Percentiles rank a stretch among this genome's conserved stretches.
phyloP scores from a whole-genome alignment of 2,329 filamentous ascomycete species.

The Claviceps pusilla region DNA sequence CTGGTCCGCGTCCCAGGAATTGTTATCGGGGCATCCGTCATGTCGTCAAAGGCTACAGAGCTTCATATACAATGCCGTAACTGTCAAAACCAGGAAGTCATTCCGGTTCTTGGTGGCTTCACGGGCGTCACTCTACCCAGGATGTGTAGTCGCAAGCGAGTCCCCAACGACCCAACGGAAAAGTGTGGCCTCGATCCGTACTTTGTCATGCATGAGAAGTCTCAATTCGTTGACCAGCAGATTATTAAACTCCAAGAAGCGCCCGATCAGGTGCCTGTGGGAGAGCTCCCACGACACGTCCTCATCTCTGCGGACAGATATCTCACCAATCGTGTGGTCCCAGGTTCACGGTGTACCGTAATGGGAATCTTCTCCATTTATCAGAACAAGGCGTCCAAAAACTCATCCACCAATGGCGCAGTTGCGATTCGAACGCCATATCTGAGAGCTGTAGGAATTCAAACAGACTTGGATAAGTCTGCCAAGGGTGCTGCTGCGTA shows the following conservation, averaged over 20 bases:
- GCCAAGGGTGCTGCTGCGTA: conserved; percentile 73
- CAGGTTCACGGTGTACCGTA: conserved; percentile 82
- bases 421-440: conserved; percentile 95
- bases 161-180: conserved; percentile 50
- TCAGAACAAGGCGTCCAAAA: conserved; percentile 76
- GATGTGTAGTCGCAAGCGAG: conserved; percentile 50
- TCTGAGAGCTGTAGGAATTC: conserved; percentile 79
- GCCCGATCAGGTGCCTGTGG: conserved; percentile 91
- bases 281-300: conserved; percentile 87
- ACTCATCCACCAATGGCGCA: conserved; percentile 56
- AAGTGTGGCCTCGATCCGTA: conserved; percentile 90
- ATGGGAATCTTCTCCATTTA: conserved; percentile 99
- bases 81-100: conserved; percentile 56
- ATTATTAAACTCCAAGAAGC: conserved; percentile 96
- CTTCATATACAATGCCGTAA: conserved; percentile 79
- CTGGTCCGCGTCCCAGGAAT: conserved; percentile 96
- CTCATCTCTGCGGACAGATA: conserved; percentile 94
- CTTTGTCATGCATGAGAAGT: conserved; percentile 88
- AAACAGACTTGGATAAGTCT: conserved; percentile 78
- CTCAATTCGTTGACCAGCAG: conserved; percentile 91
- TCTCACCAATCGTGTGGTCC: conserved; percentile 86
- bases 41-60: conserved; percentile 86
- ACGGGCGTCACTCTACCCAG: conserved; percentile 73
- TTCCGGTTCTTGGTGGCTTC: conserved; percentile 73
- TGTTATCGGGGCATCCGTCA: conserved; percentile 89